These are phyloP conservation scores for Neurospora sp. DNA, from an alignment of 495 filamentous ascomycete species.

Conservation along the genomic window DNA sequence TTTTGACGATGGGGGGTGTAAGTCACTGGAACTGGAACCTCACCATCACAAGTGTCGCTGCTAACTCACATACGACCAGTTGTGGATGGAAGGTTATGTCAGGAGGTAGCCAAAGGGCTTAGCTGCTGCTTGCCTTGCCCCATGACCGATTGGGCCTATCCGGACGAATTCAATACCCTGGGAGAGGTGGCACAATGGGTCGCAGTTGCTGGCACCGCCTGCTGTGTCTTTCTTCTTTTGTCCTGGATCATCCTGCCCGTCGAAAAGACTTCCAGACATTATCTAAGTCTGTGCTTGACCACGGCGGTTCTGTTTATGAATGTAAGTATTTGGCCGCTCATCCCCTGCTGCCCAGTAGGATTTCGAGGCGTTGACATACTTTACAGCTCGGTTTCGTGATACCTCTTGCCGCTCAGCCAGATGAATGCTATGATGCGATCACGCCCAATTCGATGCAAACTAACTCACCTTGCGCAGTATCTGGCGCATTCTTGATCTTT, in stretches of 20 bases:
- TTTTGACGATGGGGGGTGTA: slow-evolving; percentile 31
- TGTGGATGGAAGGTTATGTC: slow-evolving; percentile 53
- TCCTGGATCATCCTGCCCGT: slow-evolving; percentile 77
- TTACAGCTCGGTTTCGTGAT: slow-evolving; percentile 73
- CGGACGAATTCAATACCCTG: slow-evolving; percentile 57
- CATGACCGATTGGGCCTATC: slow-evolving; percentile 72
- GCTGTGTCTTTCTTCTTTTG: slow-evolving; percentile 65
- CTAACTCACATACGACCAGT: slow-evolving; percentile 36
- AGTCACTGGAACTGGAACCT: slow-evolving; percentile 12
- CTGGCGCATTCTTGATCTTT: slow-evolving; percentile 71
- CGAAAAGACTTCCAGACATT: slow-evolving; percentile 87
- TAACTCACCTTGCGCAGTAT: slow-evolving; percentile 72
- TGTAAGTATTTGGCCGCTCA: slow-evolving; percentile 30
- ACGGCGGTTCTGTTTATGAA: slow-evolving; percentile 65
- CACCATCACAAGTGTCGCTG: background rate
- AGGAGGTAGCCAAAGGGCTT: slow-evolving; percentile 21
- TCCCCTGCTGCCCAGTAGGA: slow-evolving; percentile 13
- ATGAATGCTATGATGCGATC: slow-evolving; percentile 80
- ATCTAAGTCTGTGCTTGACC: slow-evolving; percentile 79
- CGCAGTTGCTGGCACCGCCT: slow-evolving; percentile 60
- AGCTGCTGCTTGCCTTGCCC: slow-evolving; percentile 90
- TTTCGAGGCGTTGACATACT: background rate
- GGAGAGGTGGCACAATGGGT: slow-evolving; percentile 64
- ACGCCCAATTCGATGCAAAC: slow-evolving; percentile 91
- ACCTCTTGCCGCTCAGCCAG: slow-evolving; percentile 67